Conservation (phyloP, 306 rosid genomes). For the Albizia julibrissin region DNA sequence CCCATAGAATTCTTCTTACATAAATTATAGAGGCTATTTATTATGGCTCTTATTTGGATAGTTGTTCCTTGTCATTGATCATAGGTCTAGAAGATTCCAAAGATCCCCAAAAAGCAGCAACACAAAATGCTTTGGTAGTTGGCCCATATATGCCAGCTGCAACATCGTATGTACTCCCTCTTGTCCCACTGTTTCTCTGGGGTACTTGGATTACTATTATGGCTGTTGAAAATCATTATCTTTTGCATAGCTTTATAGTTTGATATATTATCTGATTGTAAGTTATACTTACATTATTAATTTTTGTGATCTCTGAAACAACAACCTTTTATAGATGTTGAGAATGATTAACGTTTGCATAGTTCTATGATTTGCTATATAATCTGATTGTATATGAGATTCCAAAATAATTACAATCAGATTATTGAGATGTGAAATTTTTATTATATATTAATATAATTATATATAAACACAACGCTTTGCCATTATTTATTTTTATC, state of each 20-base stretch:
- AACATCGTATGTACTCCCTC: slow-evolving; percentile 49
- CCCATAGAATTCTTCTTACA: slow-evolving; percentile 12
- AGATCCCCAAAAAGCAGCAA: slow-evolving; percentile 48
- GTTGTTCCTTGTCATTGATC: slow-evolving; percentile 28
- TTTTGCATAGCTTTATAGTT: slow-evolving; percentile 19
- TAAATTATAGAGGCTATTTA: not conserved
- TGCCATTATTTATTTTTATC: no score
- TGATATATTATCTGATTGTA: slow-evolving; percentile 1
- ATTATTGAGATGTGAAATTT: no score
- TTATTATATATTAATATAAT: no score
- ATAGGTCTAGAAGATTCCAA: slow-evolving; percentile 63
- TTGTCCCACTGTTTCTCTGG: slow-evolving; percentile 10
- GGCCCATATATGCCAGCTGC: slow-evolving; percentile 81
- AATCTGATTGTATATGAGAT: not conserved
- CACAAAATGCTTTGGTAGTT: slow-evolving; percentile 76
- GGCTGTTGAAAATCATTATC: slow-evolving; percentile 6
- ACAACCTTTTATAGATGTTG: not conserved
- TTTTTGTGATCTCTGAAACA: slow-evolving; percentile 1
- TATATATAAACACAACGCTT: no score
- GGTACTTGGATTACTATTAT: not conserved
- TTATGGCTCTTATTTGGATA: slow-evolving; percentile 22
- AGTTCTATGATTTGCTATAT: slow-evolving; percentile 6
- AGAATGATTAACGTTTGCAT: slow-evolving; percentile 7
- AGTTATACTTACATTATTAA: not conserved
- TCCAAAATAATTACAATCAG: no score